Evolutionary conservation across 2,329 filamentous ascomycete genomes (phyloP), one percentile per base, ranked within the genome.

Genomic region (Beauveria bassiana): DNA sequence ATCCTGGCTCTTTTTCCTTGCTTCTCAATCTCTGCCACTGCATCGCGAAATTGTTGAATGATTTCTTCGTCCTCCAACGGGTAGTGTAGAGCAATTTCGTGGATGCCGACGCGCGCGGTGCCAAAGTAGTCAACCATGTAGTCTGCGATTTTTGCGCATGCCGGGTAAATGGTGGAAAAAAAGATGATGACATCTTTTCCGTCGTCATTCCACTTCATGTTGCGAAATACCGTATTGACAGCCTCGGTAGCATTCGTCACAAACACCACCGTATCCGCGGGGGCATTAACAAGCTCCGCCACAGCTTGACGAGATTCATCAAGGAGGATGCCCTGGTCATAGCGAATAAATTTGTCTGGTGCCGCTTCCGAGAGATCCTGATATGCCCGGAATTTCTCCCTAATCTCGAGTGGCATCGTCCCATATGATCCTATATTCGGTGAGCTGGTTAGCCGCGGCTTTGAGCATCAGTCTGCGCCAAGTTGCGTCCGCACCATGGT

Each of bases 171-270:
- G 46, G 89, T 91, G 43, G 81, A 82, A 70, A 96, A 96, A 73
- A 86, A 88, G 50, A 96, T 68, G 64, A 96, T 89, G 64, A 88
- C 86, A 70, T 97, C 93, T 26, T 85, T 83, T 64, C 92, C 88
- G 64, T 88, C 87, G 0, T 78, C 71, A 43, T 83, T 72, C 80
- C 87, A 96, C 1, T 71, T 69, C 2, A 97, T 73, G 70, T 89
- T 93, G 47, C 88, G 85, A n/a, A 96, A 81, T 5, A 96, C 84
- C 0, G 86, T 90, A 74, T 95, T 93, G 52, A 92, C 75, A 26
- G 85, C 90, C 0, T 83, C 87, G 0, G 91, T 96, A 14, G 92
- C 91, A 71, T 97, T 97, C 62, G 83, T 78, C 1, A 96, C 86
- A 65, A 96, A 87, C 1, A 96, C 91, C 45, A 90, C 77, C 10